Conservation (phyloP, 2,329 filamentous ascomycete species). For the Aspergillus thermomutatus region DNA sequence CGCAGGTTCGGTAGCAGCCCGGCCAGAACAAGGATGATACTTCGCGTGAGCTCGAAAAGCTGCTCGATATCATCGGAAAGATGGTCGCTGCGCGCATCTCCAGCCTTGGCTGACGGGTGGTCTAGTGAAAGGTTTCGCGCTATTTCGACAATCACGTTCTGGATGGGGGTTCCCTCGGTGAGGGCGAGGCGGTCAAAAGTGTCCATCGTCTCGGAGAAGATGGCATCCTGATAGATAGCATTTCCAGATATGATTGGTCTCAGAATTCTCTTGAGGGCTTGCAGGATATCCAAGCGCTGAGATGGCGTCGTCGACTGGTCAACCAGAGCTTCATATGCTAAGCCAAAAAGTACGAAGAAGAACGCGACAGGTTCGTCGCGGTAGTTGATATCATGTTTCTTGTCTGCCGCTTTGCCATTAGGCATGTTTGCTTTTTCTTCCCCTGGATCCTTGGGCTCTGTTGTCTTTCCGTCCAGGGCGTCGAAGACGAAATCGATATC, state of each 20-base stretch:
- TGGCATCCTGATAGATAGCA: constrained; percentile 91
- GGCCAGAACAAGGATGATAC: constrained; percentile 89
- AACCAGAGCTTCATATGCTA: constrained; percentile 92
- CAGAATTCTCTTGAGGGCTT: constrained; percentile 89
- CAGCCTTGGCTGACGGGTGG: constrained; percentile 80
- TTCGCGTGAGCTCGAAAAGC: constrained; percentile 91
- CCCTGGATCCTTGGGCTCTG: constrained; percentile 27
- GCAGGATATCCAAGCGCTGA: constrained; percentile 82
- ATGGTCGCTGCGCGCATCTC: constrained; percentile 65
- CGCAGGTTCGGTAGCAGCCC: constrained; percentile 74
- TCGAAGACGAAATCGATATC: constrained; percentile 98
- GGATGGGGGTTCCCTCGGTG: constrained; percentile 84
- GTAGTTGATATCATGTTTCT: constrained; percentile 86
- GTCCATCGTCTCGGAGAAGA: constrained; percentile 97
- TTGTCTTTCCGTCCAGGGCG: constrained; percentile 77
- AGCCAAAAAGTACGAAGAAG: constrained; percentile 96
- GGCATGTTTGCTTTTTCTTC: constrained; percentile 11
- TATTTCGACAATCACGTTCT: constrained; percentile 90
- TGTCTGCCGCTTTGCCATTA: constrained; percentile 41
- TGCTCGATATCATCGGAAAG: constrained; percentile 97
- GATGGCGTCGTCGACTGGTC: constrained; percentile 71
- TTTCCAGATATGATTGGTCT: constrained; percentile 93
- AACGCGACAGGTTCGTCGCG: constrained; percentile 96
- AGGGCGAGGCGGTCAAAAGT: constrained; percentile 87
- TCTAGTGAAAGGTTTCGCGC: constrained; percentile 84